Conservation (phyloP, 176 grass and related monocot species). For the Ensete ventricosum region DNA sequence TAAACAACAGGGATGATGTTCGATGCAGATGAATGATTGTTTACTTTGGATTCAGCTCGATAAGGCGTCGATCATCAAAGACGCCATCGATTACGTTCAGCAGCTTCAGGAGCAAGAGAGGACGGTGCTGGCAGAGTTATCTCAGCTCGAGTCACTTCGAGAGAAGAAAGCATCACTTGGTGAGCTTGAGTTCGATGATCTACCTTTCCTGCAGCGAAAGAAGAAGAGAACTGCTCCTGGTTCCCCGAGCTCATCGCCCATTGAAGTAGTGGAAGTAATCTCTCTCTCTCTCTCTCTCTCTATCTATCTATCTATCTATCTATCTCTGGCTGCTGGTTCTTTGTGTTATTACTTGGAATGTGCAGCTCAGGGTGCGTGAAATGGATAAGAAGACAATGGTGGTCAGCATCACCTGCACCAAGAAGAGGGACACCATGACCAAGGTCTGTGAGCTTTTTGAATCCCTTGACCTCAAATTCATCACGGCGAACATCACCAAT, state of each 20-base stretch:
- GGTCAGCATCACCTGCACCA: conserved; percentile 63
- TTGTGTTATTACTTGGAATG: not conserved
- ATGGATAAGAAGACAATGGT: conserved; percentile 45
- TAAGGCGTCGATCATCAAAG: conserved; percentile 88
- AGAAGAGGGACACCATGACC: conserved; percentile 53
- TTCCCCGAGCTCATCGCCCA: not conserved
- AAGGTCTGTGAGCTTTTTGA: conserved; percentile 56
- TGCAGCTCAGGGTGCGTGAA: conserved; percentile 63
- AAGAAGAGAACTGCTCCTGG: conserved; percentile 20
- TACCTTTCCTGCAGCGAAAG: conserved; percentile 9
- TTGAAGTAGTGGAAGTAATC: conserved; percentile 53
- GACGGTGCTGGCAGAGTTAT: conserved; percentile 30
- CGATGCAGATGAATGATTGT: not conserved
- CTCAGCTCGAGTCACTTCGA: conserved; percentile 19
- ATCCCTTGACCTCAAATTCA: conserved; percentile 34
- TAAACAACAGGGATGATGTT: not conserved
- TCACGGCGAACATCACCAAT: conserved; percentile 40
- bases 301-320: not conserved
- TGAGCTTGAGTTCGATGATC: not conserved
- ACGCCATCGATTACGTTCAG: conserved; percentile 87
- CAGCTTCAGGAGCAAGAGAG: conserved; percentile 67
- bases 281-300: conserved; percentile 9
- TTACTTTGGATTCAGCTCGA: conserved; percentile 50
- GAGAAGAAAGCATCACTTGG: not conserved
- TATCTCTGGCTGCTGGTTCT: not conserved